Conservation (phyloP, 345 rosid species). For the Populus pruinosa region DNA sequence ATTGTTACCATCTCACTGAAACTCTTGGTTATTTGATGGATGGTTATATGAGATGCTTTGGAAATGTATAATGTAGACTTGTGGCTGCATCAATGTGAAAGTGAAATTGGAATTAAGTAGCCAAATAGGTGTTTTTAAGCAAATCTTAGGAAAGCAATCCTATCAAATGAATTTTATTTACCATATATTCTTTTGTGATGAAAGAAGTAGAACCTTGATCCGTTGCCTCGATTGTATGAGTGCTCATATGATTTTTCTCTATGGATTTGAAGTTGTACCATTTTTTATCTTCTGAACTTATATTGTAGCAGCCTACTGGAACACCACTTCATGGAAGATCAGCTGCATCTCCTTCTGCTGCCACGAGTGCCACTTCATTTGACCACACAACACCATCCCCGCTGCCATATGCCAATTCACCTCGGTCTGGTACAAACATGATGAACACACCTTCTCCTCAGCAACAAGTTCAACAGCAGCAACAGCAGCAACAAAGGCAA, state of each 20-base stretch:
- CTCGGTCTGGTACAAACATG: constrained; percentile 70
- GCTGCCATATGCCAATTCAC: constrained; percentile 82
- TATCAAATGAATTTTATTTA: too few species aligned
- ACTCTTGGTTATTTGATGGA: too few species aligned
- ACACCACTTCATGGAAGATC: constrained; percentile 72
- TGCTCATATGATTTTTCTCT: not conserved
- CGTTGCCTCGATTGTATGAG: not conserved
- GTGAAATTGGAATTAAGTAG: too few species aligned
- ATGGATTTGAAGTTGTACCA: not conserved
- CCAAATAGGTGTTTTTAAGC: too few species aligned
- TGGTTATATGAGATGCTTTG: too few species aligned
- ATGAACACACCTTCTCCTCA: constrained; percentile 87
- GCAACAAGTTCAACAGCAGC: constrained; percentile 63
- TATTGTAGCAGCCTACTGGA: constrained; percentile 55
- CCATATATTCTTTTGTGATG: not conserved
- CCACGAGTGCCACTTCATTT: constrained; percentile 52
- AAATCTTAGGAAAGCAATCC: too few species aligned
- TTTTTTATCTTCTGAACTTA: constrained; percentile 13
- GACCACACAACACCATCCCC: constrained; percentile 81
- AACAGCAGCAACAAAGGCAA: constrained; percentile 55
- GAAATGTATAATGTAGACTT: too few species aligned
- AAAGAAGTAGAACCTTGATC: not conserved
- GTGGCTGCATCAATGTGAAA: too few species aligned
- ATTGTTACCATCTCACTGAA: too few species aligned
- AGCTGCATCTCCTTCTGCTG: constrained; percentile 79